Conservation (phyloP, 345 rosid species). For the Heritiera fomes region DNA sequence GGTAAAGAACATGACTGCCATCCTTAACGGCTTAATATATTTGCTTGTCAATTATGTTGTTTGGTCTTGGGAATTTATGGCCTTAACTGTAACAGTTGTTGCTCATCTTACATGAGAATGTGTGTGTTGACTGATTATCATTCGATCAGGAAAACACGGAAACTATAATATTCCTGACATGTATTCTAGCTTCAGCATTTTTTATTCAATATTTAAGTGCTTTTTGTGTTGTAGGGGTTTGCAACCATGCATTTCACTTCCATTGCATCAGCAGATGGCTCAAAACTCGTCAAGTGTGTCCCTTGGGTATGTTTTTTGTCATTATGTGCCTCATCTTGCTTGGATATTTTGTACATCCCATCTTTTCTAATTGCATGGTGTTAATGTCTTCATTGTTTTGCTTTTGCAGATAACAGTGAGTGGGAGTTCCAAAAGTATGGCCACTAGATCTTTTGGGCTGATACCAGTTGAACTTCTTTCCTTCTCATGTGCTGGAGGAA, state of each 20-base stretch:
- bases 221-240: slow-evolving; percentile 55
- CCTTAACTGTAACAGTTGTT: not conserved
- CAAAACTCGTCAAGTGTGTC: slow-evolving; percentile 98
- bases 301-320: slow-evolving; percentile 58
- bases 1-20: not conserved
- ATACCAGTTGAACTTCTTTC: not conserved
- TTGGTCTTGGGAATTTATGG: not conserved
- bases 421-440: slow-evolving; percentile 99
- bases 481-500: not conserved
- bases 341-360: not conserved
- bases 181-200: not conserved
- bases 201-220: not conserved
- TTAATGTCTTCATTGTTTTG: not conserved
- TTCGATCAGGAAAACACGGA: not conserved
- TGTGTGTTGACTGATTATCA: too few species aligned
- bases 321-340: not conserved
- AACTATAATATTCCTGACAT: not conserved
- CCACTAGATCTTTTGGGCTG: slow-evolving; percentile 50
- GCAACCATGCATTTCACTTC: slow-evolving; percentile 98
- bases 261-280: slow-evolving; percentile 99
- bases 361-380: not conserved
- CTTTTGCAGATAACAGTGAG: slow-evolving; percentile 83
- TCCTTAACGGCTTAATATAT: slow-evolving; percentile 1
- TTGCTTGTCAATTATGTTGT: not conserved
- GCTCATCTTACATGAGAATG: not conserved